A percentile compares a stretch with the other conserved stretches of the same genome.
Evolutionary conservation across 176 grass and related monocot genomes (phyloP).

Genomic region (Avena insularis): DNA sequence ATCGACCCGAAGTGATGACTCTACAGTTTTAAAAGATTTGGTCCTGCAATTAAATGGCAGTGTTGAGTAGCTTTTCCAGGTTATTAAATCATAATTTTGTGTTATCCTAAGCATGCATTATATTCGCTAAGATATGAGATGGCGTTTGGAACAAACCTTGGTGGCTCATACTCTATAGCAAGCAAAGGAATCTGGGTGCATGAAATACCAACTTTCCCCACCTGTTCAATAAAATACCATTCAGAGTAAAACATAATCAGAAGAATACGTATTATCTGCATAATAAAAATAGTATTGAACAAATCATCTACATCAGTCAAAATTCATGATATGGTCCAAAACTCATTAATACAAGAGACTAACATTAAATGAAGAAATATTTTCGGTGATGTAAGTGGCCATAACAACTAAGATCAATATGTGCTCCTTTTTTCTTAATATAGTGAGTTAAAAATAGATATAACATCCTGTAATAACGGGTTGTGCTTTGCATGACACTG

Average conservation of each 20-base stretch:
- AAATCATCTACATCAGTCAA: background rate
- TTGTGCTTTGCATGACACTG: conserved; percentile 5
- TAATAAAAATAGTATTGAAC: background rate
- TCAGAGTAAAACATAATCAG: conserved; percentile 12
- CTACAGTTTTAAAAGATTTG: conserved; percentile 84
- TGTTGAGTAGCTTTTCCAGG: conserved; percentile 14
- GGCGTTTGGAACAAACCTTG: conserved; percentile 59
- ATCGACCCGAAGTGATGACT: conserved; percentile 91
- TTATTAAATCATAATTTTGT: conserved; percentile 24
- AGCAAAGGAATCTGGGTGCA: conserved; percentile 92
- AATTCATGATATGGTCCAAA: conserved; percentile 29
- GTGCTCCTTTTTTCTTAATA: conserved; percentile 15
- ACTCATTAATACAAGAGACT: conserved; percentile 11
- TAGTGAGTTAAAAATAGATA: conserved; percentile 20
- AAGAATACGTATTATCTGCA: background rate
- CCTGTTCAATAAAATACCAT: conserved; percentile 57
- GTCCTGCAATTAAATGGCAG: conserved; percentile 61
- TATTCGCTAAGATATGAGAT: conserved; percentile 37
- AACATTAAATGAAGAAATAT: background rate
- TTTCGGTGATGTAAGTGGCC: background rate
- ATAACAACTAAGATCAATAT: background rate
- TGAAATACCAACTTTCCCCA: conserved; percentile 79
- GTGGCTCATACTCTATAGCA: conserved; percentile 92
- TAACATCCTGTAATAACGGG: background rate
- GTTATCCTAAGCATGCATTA: conserved; percentile 32